Evolutionary conservation across 768 basidiomycete genomes (phyloP), one percentile per base, ranked within the genome.

Genomic region (Calocybe indica): DNA sequence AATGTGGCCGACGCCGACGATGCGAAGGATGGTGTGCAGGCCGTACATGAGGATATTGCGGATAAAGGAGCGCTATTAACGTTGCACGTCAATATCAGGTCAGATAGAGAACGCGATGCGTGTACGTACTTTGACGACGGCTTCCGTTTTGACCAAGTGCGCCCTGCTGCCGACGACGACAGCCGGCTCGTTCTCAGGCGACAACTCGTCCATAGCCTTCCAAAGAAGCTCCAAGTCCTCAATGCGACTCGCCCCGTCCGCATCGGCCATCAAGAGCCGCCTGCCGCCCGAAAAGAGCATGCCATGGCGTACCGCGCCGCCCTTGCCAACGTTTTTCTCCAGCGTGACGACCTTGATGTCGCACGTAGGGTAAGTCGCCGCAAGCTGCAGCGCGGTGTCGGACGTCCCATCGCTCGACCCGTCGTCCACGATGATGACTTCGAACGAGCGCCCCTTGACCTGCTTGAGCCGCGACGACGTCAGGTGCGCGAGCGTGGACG

Each of bases 21-120:
- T 79, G 33, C 86, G 82, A 7, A 96, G 76, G 60, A 93, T 83
- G 13, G 89, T 83, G 63, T 97, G 94, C 49, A 97, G 79, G 4
- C 86, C 88, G 58, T 95, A 85, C 94, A 96, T 97, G 47, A 95
- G 83, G 49, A 95, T 68, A 59, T 96, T 97, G 31, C 94, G 87
- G 13, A 95, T 65, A 38, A 86, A 54, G 6, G 92, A 95, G 29
- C 94, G 87, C 92, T 96, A 63, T 11, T 10, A 37, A 43, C 2
- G 14, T 36, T 1, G 7, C n/a, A 50, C 37, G 49, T 49, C 15
- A 45, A 13, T 33, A 11, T 5, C 39, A n/a, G 14, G 40, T 40
- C 7, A 47, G 7, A 28, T 12, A 12, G 15, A 52, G n/a, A 50
- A 46, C 13, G 22, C 36, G 11, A 42, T 32, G 50, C 9, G 7